Percentiles rank a stretch among this genome's conserved stretches.
These are phyloP conservation scores for Annulohypoxylon truncatum DNA, from an alignment of 2,329 filamentous ascomycete genomes.

Conservation along the genomic window DNA sequence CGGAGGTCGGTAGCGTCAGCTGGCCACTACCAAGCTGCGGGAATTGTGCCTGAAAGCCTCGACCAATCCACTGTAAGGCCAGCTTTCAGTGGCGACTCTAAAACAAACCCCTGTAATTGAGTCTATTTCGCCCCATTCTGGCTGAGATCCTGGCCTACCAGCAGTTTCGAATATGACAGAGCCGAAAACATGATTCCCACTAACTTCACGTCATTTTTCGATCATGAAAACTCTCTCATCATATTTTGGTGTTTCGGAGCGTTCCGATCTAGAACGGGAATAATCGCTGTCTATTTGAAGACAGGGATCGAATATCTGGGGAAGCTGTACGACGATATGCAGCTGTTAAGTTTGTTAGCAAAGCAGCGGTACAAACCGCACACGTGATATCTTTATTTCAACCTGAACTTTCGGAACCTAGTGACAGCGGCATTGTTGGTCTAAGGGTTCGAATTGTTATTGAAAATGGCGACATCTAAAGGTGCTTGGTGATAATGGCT, in stretches of 20 bases:
- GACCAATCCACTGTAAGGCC: background rate
- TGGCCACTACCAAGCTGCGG: background rate
- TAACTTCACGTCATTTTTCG: background rate
- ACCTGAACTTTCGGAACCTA: background rate
- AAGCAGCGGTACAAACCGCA: background rate
- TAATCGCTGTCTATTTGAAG: background rate
- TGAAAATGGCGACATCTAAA: background rate
- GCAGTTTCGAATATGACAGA: background rate
- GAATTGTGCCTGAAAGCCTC: conserved; percentile 7
- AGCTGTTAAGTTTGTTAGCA: background rate
- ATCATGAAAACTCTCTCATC: background rate
- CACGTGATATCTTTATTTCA: background rate
- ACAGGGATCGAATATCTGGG: background rate
- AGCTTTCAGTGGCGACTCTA: background rate
- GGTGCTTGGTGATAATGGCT: background rate
- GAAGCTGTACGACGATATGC: background rate
- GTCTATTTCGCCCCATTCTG: background rate
- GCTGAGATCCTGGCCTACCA: background rate
- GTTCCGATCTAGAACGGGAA: background rate
- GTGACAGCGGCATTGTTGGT: background rate
- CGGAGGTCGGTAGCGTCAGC: background rate
- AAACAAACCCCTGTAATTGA: conserved; percentile 6
- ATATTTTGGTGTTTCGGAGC: background rate
- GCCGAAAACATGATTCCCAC: background rate
- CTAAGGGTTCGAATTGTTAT: background rate